Evolutionary conservation across 2,329 filamentous ascomycete genomes (phyloP).

Genomic region (Truncatella angustata): DNA sequence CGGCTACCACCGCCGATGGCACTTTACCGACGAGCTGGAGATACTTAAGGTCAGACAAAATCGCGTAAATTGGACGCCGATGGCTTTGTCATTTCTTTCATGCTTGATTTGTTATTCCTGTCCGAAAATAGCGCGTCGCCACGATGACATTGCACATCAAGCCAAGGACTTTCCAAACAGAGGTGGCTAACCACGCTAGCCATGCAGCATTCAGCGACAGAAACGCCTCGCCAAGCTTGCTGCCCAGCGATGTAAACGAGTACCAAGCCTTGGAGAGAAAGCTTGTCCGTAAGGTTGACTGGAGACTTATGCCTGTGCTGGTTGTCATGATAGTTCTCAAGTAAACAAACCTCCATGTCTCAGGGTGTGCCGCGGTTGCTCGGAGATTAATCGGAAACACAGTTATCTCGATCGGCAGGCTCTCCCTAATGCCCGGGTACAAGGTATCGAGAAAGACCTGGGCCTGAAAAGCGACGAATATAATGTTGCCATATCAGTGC

Average conservation of each 20-base stretch:
- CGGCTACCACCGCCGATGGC: no score
- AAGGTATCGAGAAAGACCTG: conserved; percentile 40
- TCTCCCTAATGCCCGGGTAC: conserved; percentile 43
- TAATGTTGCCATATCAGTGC: conserved; percentile 36
- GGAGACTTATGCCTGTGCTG: conserved; percentile 8
- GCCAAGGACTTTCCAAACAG: no score
- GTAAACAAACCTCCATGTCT: neutral
- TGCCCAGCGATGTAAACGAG: neutral
- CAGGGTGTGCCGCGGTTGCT: no score
- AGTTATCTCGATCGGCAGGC: conserved; percentile 47
- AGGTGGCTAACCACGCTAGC: neutral
- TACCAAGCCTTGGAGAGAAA: conserved; percentile 6
- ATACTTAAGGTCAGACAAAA: no score
- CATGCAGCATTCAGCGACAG: neutral
- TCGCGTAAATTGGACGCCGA: no score
- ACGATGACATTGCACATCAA: neutral
- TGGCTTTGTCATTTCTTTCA: no score
- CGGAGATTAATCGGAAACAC: neutral
- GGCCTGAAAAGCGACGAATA: conserved; percentile 36
- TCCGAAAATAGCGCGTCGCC: neutral
- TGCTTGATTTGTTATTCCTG: no score
- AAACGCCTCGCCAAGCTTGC: neutral
- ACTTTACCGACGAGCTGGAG: no score
- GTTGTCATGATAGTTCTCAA: conserved; percentile 8
- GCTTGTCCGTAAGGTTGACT: conserved; percentile 9